Evolutionary conservation across 306 rosid species (phyloP).

Genomic region (Acmispon strigosus): DNA sequence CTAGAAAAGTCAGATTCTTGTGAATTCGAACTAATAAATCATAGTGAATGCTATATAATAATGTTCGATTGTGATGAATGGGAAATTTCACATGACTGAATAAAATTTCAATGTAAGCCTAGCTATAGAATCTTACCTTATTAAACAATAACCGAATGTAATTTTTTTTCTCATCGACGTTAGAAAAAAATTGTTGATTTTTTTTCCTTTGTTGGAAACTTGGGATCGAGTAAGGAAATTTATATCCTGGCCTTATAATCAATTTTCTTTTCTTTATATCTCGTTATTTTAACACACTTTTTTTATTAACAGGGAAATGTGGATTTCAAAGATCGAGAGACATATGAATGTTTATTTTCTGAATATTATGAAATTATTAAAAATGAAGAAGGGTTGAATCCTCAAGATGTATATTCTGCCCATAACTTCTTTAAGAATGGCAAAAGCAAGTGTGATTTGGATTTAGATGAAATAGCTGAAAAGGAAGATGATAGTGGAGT

Average conservation of each 20-base stretch:
- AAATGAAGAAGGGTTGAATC: conserved; percentile 45
- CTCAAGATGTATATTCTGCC: conserved; percentile 29
- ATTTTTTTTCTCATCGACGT: background rate
- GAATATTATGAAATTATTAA: conserved; percentile 50
- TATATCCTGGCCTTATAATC: background rate
- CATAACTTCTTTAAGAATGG: conserved; percentile 33
- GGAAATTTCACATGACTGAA: conserved; percentile 4
- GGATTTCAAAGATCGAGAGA: conserved; percentile 48
- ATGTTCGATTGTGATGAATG: conserved; percentile 1
- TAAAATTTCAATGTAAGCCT: background rate
- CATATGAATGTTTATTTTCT: conserved; percentile 45
- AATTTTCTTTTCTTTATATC: background rate
- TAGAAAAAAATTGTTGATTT: background rate
- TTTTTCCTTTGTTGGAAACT: background rate
- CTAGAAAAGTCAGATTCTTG: background rate
- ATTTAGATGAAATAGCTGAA: conserved; percentile 24
- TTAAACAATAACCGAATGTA: background rate
- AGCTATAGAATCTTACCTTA: background rate
- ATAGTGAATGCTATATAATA: background rate
- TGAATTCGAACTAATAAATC: background rate
- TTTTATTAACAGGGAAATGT: conserved; percentile 38
- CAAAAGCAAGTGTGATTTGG: conserved; percentile 21
- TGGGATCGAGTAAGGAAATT: background rate
- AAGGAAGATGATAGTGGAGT: conserved; percentile 29
- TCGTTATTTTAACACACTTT: background rate